Conservation (phyloP, 2,329 filamentous ascomycete genomes). For the Clonostachys rosea region DNA sequence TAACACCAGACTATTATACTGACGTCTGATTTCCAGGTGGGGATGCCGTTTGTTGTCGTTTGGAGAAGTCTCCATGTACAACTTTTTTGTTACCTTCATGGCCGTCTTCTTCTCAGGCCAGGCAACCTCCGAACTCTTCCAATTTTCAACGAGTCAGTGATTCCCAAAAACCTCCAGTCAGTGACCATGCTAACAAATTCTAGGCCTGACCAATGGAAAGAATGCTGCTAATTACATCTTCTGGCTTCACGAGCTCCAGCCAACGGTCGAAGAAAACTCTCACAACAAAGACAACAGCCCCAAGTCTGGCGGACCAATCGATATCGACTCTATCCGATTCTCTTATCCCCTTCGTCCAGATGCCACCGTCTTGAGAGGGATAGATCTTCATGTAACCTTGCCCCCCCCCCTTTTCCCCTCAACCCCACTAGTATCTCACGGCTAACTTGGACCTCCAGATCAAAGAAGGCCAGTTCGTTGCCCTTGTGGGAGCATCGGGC, state of each 20-base stretch:
- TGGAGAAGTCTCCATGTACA: slow-evolving; percentile 70
- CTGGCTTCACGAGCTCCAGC: slow-evolving; percentile 52
- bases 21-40: slow-evolving; percentile 47
- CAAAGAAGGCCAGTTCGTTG: slow-evolving; percentile 20
- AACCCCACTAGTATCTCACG: neutral
- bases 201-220: neutral
- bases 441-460: neutral
- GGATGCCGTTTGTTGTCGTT: slow-evolving; percentile 61
- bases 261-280: slow-evolving; percentile 73
- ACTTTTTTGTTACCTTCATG: slow-evolving; percentile 90
- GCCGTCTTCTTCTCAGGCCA: slow-evolving; percentile 88
- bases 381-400: neutral
- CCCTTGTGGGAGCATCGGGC: slow-evolving; percentile 88
- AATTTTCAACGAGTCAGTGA: slow-evolving; percentile 74
- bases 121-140: slow-evolving; percentile 85
- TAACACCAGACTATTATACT: too few species aligned
- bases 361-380: too few species aligned
- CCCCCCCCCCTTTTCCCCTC: slow-evolving; percentile 19
- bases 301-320: slow-evolving; percentile 69
- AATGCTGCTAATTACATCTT: slow-evolving; percentile 74
- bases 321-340: slow-evolving; percentile 93
- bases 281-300: slow-evolving; percentile 48
- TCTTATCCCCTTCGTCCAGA: slow-evolving; percentile 79
- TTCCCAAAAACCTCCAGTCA: neutral
- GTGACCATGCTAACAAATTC: neutral